These are phyloP conservation scores for Plantago rigida DNA, from an alignment of 305 asterid genomes.

Conservation along the genomic window DNA sequence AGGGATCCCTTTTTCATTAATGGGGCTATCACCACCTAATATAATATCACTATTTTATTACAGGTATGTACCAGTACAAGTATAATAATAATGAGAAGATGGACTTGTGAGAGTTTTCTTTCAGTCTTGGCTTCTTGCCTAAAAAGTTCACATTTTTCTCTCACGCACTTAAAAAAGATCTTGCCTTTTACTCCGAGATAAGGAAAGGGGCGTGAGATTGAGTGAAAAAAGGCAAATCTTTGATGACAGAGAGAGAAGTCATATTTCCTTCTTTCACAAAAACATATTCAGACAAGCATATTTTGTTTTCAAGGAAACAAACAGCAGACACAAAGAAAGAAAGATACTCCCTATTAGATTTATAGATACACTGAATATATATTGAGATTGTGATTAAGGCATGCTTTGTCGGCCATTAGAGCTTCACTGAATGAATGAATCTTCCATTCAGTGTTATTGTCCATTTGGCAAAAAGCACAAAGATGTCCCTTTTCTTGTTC, in stretches of 20 bases:
- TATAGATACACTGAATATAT: not conserved
- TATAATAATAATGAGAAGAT: not conserved
- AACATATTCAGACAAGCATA: slow-evolving; percentile 13
- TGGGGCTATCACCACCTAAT: not conserved
- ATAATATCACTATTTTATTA: not conserved
- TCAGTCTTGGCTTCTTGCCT: slow-evolving; percentile 19
- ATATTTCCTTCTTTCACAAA: slow-evolving; percentile 11
- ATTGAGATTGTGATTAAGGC: slow-evolving; percentile 32
- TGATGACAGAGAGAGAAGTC: slow-evolving; percentile 33
- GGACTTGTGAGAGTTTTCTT: not conserved
- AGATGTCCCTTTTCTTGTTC: not conserved
- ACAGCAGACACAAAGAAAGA: slow-evolving; percentile 19
- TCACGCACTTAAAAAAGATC: slow-evolving; percentile 43
- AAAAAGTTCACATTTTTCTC: slow-evolving; percentile 40
- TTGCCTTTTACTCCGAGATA: slow-evolving; percentile 26
- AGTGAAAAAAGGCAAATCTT: slow-evolving; percentile 34
- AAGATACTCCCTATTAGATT: slow-evolving; percentile 3
- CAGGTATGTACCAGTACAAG: not conserved
- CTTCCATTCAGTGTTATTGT: slow-evolving; percentile 36
- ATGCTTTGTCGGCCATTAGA: slow-evolving; percentile 91
- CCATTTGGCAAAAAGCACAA: slow-evolving; percentile 20
- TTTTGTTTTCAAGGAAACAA: slow-evolving; percentile 6
- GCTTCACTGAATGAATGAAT: slow-evolving; percentile 43
- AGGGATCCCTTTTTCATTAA: no score
- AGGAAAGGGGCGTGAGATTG: slow-evolving; percentile 1